Evolutionary conservation across 2,329 filamentous ascomycete genomes (phyloP).

Genomic region (Epichloe scottii): DNA sequence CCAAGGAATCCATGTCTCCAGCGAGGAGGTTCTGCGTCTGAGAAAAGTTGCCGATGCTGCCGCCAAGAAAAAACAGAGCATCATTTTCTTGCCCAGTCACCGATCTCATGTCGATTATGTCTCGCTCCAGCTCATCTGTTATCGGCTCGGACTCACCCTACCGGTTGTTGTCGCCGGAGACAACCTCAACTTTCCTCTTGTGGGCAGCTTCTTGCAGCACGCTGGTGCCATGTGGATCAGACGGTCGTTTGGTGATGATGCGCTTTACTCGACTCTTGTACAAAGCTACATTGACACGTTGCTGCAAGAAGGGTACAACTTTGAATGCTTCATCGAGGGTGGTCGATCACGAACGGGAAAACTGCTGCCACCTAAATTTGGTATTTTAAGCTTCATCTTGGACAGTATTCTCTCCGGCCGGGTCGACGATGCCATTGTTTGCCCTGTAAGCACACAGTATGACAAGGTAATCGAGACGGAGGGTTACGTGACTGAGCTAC

Average conservation of each 20-base stretch:
- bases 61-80: constrained; percentile 78
- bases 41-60: constrained; percentile 73
- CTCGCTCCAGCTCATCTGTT: constrained; percentile 88
- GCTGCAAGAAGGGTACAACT: constrained; percentile 80
- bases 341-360: constrained; percentile 89
- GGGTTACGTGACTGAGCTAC: constrained; percentile 86
- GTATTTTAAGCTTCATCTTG: constrained; percentile 81
- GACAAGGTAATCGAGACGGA: constrained; percentile 98
- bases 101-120: constrained; percentile 95
- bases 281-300: constrained; percentile 93
- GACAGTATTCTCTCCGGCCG: constrained; percentile 82
- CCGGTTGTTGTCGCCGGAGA: constrained; percentile 92
- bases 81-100: constrained; percentile 91
- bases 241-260: constrained; percentile 81
- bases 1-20: constrained; percentile 92
- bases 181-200: constrained; percentile 86
- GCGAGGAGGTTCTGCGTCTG: constrained; percentile 78
- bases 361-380: constrained; percentile 85
- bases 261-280: constrained; percentile 82
- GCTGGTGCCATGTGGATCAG: constrained; percentile 97
- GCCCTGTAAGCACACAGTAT: constrained; percentile 93
- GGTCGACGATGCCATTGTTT: constrained; percentile 83
- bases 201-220: constrained; percentile 84
- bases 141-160: constrained; percentile 75
- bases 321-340: constrained; percentile 97